Evolutionary conservation across 2,329 filamentous ascomycete species (phyloP), one percentile per base, ranked within the genome.

Genomic region (Microascus cirrosus): DNA sequence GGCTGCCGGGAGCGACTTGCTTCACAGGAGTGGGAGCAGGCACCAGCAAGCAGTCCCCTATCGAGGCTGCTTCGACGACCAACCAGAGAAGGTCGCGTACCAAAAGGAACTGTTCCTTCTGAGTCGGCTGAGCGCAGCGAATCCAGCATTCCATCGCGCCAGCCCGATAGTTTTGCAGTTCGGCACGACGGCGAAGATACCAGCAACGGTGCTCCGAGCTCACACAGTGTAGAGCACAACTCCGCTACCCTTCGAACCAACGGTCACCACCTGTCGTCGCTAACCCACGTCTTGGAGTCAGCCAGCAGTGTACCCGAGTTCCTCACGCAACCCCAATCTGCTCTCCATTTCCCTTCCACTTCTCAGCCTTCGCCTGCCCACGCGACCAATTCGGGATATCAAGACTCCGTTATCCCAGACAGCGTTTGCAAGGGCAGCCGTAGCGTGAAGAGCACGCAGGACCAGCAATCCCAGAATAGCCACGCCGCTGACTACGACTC

Each of bases 81-180:
- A n/a, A 35, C 55, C 54, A 18, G 53, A 48, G 28, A 51, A 57
- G 32, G 48, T 36, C n/a, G 55, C 48, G 35, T 54, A 15, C n/a
- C 34, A 11, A 20, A 42, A 54, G 22, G 32, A 10, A 54, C 32
- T 24, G 2, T 28, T 50, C 22, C 7, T 4, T 22, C 51, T 11
- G 28, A 25, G 3, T 34, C 28, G 6, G 24, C 13, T 12, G 55
- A 48, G n/a, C 42, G 8, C 20, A 57, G 45, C 20, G 20, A 52
- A 22, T 34, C 34, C 3, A 57, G 55, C 55, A 57, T 57, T n/a
- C 55, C 55, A 15, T 52, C 55, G 11, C 55, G 55, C 34, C 55
- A 57, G 34, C 32, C 32, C 4, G 55, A 57, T 25, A 35, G 32
- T 34, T 52, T 57, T 13, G 45, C 28, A 10, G 28, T 35, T 8